These are phyloP conservation scores for Nicotiana undulata DNA, from an alignment of 257 asterid species.

Conservation along the genomic window DNA sequence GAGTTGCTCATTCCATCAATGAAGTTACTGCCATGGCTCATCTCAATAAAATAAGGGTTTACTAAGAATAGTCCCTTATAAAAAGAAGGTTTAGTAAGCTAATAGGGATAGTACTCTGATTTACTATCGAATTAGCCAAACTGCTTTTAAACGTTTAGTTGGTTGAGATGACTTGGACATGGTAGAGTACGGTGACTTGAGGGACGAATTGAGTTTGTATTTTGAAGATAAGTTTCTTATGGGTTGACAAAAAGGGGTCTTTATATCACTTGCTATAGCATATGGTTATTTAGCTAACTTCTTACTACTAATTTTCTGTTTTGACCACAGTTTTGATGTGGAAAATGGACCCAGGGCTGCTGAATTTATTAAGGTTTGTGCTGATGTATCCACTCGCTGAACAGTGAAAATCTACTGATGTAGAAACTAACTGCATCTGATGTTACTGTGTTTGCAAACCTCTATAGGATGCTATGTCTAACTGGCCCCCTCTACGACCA, in stretches of 20 bases:
- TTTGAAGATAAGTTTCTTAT: neutral
- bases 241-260: neutral
- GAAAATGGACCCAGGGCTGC: conserved; percentile 96
- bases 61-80: neutral
- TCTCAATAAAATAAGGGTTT: neutral
- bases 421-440: neutral
- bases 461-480: conserved; percentile 60
- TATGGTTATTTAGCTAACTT: neutral
- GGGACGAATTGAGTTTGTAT: neutral
- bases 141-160: neutral
- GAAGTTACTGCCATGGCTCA: neutral
- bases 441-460: neutral
- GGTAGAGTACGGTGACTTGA: neutral
- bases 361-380: conserved; percentile 69
- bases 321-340: conserved; percentile 71
- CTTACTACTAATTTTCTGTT: conserved; percentile 3
- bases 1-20: neutral
- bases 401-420: neutral
- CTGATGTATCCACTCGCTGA: neutral
- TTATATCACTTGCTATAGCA: neutral
- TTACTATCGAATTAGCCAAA: neutral
- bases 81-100: neutral
- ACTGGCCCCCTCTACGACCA: conserved; percentile 88
- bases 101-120: neutral
- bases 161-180: neutral